Evolutionary conservation across 179 eudicot species (phyloP), one percentile per base, ranked within the genome.

Genomic region (Beta lomatogona): DNA sequence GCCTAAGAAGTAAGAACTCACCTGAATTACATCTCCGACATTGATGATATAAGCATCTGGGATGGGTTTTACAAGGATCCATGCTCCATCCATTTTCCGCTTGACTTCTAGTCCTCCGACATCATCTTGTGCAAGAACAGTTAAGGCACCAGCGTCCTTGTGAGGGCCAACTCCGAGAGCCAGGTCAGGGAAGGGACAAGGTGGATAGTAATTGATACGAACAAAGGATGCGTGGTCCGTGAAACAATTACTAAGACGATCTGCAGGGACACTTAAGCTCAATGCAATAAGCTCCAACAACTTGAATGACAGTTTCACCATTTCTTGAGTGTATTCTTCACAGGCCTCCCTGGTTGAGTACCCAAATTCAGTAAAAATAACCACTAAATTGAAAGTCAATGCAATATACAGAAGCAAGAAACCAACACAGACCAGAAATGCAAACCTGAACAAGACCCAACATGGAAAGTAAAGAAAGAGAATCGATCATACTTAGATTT

Each of bases 21-120:
- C 97, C 97, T 93, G 94, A 75, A 92, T 84, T 1, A 91, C 85
- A 82, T 92, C 97, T 3, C 97, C 96, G 54, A 93, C 89, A 61
- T 92, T 92, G 80, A 93, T 87, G 15, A 92, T 87, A 48, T 81
- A 91, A 57, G 95, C 93, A 82, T 84, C 71, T 0, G 89, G 87
- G 19, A 78, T 81, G 13, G 95, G 90, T 48, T 84, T 86, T 15
- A 92, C 91, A 31, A 45, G 81, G 77, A 89, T 79, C 93, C 93
- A 92, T 66, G 87, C 83, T 8, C 92, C 93, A 81, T 92, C 92
- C 0, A 57, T 11, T 75, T 89, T 89, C 8, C 90, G 82, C 81
- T 84, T 91, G 11, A 92, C 95, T 85, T 91, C 86, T 7, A 92
- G 83, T 70, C 95, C 96, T 53, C 91, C 92, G 6, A 92, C 90